A percentile compares a stretch with the other conserved stretches of the same genome.
These are phyloP conservation scores for Phragmites australis DNA, from an alignment of 176 grass and related monocot species.

Conservation along the genomic window DNA sequence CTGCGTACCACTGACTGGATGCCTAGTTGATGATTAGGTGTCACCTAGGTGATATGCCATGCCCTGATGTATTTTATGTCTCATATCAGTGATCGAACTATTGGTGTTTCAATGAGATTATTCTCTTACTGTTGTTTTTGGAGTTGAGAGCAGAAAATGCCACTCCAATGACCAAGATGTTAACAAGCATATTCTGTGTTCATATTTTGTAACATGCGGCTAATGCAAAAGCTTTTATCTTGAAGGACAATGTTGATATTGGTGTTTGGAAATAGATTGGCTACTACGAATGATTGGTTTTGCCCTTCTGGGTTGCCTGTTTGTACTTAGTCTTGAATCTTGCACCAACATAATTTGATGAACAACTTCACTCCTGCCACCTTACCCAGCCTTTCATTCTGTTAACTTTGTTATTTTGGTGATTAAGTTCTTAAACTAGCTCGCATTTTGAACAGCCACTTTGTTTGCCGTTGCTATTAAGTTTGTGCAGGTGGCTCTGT, in stretches of 20 bases:
- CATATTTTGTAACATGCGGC: neutral
- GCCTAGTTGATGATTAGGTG: neutral
- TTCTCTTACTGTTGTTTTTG: neutral
- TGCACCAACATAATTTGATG: neutral
- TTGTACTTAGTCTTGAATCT: neutral
- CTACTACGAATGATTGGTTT: neutral
- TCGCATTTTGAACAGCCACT: neutral
- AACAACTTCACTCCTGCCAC: neutral
- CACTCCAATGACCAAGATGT: neutral
- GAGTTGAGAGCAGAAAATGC: neutral
- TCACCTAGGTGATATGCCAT: neutral
- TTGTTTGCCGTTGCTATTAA: slow-evolving; percentile 5
- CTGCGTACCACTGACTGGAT: neutral
- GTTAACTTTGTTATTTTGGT: neutral
- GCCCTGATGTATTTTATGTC: neutral
- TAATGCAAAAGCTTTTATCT: neutral
- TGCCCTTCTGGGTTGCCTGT: neutral
- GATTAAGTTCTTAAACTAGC: neutral
- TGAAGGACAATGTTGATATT: neutral
- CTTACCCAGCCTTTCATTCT: neutral
- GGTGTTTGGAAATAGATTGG: neutral
- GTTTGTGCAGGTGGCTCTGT: neutral
- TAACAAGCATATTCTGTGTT: neutral
- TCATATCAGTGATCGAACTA: neutral
- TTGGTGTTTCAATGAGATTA: neutral